A percentile compares a stretch with the other conserved stretches of the same genome.
These are phyloP conservation scores for Dichomitus squalens DNA, from an alignment of 1,284 basidiomycete genomes.

Conservation along the genomic window DNA sequence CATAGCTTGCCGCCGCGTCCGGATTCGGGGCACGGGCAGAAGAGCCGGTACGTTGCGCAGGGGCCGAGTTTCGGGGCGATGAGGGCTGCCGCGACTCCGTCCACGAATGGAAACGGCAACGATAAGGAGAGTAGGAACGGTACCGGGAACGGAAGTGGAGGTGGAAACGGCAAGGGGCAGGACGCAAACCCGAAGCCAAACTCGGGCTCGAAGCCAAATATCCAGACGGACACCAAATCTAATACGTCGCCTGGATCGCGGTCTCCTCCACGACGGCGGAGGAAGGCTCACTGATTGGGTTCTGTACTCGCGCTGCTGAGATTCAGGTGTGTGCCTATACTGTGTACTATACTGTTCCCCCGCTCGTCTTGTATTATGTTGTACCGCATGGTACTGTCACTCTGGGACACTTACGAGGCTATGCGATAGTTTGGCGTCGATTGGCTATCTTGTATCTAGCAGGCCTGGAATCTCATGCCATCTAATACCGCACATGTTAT, in stretches of 20 bases:
- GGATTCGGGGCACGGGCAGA: background rate
- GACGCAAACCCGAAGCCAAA: background rate
- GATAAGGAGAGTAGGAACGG: background rate
- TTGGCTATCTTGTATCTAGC: too few relatives aligned
- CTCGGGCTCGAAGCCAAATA: background rate
- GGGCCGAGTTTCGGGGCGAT: slow-evolving; percentile 9
- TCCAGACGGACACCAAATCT: background rate
- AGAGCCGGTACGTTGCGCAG: slow-evolving; percentile 6
- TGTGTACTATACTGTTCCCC: too few relatives aligned
- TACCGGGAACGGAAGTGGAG: background rate
- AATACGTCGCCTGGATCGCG: background rate
- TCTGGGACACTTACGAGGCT: too few relatives aligned
- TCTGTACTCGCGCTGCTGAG: too few relatives aligned
- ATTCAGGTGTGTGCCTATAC: too few relatives aligned
- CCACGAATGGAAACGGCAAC: background rate
- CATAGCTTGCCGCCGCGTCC: slow-evolving; percentile 12
- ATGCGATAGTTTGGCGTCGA: too few relatives aligned
- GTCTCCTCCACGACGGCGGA: slow-evolving; percentile 4
- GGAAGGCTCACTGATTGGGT: slow-evolving; percentile 3
- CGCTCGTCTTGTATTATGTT: too few relatives aligned
- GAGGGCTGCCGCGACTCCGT: background rate
- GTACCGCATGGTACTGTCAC: too few relatives aligned
- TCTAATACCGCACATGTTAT: too few relatives aligned
- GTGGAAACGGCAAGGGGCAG: background rate
- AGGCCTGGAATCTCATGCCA: too few relatives aligned